Evolutionary conservation across 352 stramenopile genomes (phyloP), one percentile per base, ranked within the genome.

Genomic region (Globisporangium heterothallicum): DNA sequence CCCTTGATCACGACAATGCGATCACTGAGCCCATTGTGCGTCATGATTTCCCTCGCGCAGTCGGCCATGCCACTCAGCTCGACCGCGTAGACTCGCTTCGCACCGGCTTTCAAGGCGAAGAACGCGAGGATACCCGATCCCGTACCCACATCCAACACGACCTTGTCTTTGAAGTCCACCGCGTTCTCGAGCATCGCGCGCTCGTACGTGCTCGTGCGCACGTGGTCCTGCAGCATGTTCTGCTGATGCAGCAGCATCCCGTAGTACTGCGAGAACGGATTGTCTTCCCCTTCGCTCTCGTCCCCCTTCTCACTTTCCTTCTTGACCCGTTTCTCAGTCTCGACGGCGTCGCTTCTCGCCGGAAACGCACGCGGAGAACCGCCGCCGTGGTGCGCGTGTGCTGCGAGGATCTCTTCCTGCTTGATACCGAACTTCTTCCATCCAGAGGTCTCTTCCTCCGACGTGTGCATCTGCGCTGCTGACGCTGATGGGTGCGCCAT

Each of bases 171-270:
- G 63, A 99, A 99, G 30, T 98, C 78, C 27, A 83, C 70, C 4
- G 72, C 49, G 68, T 99, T 99, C 25, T 95, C 86, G 30, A 98
- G 77, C 74, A 99, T 98, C 10, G 97, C 97, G 32, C 86, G 78
- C 64, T 98, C 94, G 77, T 99, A 99, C 6, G 97, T 97, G 45
- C 95, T 96, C 68, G 98, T 99, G 32, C 97, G 92, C 53, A 98
- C 94, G 61, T 98, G 88, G 72, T 99, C 97, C 56, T 98, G 97
- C 16, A 99, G 84, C 97, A 99, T 99, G 72, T 99, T 98, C 65
- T 99, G 98, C 66, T 99, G 97, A 73, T 99, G 97, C 49, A 94
- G 61, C n/a, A 97, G 79, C 86, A 96, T 92, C 14, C 88, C 88
- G 61, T 98, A 98, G 66, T 96, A 97, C 68, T 95, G 80, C 41